Evolutionary conservation across 352 stramenopile species (phyloP).

Genomic region (Globisporangium echinulatum): DNA sequence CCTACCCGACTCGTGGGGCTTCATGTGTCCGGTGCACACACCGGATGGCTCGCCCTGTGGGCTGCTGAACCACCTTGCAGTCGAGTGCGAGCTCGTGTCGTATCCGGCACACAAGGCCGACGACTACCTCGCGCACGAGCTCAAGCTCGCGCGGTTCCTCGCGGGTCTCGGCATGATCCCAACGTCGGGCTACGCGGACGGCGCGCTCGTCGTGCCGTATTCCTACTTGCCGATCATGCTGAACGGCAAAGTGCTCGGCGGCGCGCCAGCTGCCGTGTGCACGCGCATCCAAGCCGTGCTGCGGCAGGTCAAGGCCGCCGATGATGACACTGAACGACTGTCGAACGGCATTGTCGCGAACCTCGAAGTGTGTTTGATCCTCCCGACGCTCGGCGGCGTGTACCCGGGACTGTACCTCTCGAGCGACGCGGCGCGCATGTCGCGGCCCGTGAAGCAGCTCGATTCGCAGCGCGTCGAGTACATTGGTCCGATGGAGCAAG

Average conservation of each 20-base stretch:
- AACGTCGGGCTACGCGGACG: conserved; percentile 70
- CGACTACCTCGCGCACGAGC: conserved; percentile 64
- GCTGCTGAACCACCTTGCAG: conserved; percentile 97
- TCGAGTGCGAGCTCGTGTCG: conserved; percentile 87
- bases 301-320: conserved; percentile 63
- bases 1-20: conserved; percentile 98
- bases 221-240: conserved; percentile 94
- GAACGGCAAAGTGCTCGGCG: conserved; percentile 95
- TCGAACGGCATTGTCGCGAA: conserved; percentile 68
- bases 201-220: conserved; percentile 80
- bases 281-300: conserved; percentile 72
- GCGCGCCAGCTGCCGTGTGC: conserved; percentile 80
- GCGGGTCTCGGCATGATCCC: conserved; percentile 80
- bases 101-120: conserved; percentile 69
- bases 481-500: conserved; percentile 97
- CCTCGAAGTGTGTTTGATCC: conserved; percentile 78
- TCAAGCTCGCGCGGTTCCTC: conserved; percentile 74
- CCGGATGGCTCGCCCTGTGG: conserved; percentile 98
- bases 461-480: conserved; percentile 91
- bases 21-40: conserved; percentile 99
- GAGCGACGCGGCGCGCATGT: conserved; percentile 92
- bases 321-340: conserved; percentile 38
- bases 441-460: conserved; percentile 90
- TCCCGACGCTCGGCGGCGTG: conserved; percentile 82
- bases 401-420: conserved; percentile 98